phyloP scores from a whole-genome alignment of 192 early-diverging fungal species.

The Coemansia sp. region DNA sequence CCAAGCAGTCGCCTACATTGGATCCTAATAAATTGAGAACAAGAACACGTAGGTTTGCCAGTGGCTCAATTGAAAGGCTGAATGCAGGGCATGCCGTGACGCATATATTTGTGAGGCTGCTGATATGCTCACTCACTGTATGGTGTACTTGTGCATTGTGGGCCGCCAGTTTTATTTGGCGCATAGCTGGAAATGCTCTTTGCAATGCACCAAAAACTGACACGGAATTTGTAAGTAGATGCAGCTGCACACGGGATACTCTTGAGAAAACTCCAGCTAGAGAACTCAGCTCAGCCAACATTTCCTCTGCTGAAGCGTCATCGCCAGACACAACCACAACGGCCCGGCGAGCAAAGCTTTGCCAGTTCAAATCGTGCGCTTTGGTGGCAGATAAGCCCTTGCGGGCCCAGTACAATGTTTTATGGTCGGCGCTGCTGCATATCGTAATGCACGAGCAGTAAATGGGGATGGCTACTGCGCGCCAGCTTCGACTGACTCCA shows the following conservation, averaged over 20 bases:
- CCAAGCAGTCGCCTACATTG: neutral
- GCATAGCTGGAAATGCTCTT: slow-evolving; percentile 5
- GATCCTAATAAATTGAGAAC: slow-evolving; percentile 6
- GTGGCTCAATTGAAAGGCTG: neutral
- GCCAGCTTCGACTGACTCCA: slow-evolving; percentile 19
- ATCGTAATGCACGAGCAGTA: slow-evolving; percentile 21
- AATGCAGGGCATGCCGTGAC: slow-evolving; percentile 12
- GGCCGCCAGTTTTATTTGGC: slow-evolving; percentile 12
- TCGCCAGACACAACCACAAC: slow-evolving; percentile 6
- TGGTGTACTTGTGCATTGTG: slow-evolving; percentile 4
- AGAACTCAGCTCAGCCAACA: neutral
- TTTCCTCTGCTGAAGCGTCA: neutral
- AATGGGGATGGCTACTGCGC: slow-evolving; percentile 17
- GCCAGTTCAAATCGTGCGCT: slow-evolving; percentile 23
- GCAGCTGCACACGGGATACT: slow-evolving; percentile 1
- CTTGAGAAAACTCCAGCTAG: neutral
- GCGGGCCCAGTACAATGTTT: slow-evolving; percentile 19
- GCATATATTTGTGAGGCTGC: slow-evolving; percentile 2
- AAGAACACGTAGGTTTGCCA: slow-evolving; percentile 10
- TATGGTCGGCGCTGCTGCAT: slow-evolving; percentile 1
- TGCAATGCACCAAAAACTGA: slow-evolving; percentile 9
- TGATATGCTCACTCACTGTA: neutral
- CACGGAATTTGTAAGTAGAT: slow-evolving; percentile 1
- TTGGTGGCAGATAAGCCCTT: slow-evolving; percentile 19
- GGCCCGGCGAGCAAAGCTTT: slow-evolving; percentile 6